Base-by-base conservation (phyloP, 1,284 basidiomycete species). In the Anthracocystis panici-leucophaei region DNA sequence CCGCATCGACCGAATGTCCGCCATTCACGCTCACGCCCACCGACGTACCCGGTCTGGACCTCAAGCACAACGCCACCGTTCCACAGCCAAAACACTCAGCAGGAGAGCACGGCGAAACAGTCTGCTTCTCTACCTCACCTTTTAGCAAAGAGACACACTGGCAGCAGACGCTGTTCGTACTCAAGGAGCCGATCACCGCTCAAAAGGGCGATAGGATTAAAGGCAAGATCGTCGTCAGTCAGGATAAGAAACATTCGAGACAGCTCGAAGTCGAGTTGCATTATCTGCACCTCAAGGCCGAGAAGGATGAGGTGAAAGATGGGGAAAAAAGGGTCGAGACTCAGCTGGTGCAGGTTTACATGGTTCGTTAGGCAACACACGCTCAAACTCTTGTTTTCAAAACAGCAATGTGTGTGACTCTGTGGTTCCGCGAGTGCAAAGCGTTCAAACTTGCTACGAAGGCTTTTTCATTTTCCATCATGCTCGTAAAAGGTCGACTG, bases 201-300 rank as follows among this genome's bases (percentile, higher is more conserved):
- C 91, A 89, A 9, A 89, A 92, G 85, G 94, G 94, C 70, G 93
- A 92, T 1, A 84, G 88, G n/a, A 90, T 98, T 33, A 85, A 88
- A 8, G 96, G 96, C 9, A 89, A 87, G 27, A 95, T 98, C 88
- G 89, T 90, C 78, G 94, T 93, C 81, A 88, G 88, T 61, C 96
- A 97, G 87, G 92, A 90, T 77, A 86, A 88, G 23, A 88, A 87
- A n/a, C 97, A 97, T 85, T 91, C 91, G 31, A 88, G 96, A 54
- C 95, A 97, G 82, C 87, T 98, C 51, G 92, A 97, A 75, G 90
- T 96, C 16, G 95, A 97, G 87, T 92, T 98, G 50, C 93, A 95
- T 83, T 97, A 93, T 86, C 57, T 70, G 2, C 60, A 64, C 33
- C 11, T 57, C 2, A 21, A 65, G 3, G 23, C 1, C 18, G 35